Base-by-base conservation (phyloP, 768 basidiomycete species). In the Sporobolomyces pararoseus region DNA sequence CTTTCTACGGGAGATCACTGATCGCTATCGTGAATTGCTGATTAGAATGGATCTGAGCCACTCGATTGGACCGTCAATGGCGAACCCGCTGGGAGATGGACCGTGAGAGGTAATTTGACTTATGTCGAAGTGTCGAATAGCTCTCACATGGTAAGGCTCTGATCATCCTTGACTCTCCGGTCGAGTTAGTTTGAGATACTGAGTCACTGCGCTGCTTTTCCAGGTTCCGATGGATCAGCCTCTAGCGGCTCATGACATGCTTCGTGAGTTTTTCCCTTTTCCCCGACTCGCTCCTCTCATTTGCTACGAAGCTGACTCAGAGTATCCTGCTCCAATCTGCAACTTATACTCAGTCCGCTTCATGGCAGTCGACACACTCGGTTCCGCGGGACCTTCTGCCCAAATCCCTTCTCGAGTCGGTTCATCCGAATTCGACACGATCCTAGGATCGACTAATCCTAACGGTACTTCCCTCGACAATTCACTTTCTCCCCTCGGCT, bases 111-210 rank as follows among this genome's bases (percentile, higher is more conserved):
- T 67, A 95, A 95, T 78, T 80, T 99, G 76, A 93, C 95, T 17
- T 98, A 96, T 76, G 89, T 86, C 73, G 94, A 95, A 83, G 91
- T 91, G 31, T 89, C 88, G 79, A 90, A 92, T 68, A 90, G 91
- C 4, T 97, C 94, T 1, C 96, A 98, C 80, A 99, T 98, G 96
- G 95, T 61, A 9, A 6, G 21, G 39, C 44, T 17, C 29, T n/a
- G n/a, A n/a, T n/a, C n/a, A n/a, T n/a, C n/a, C n/a, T n/a, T n/a
- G n/a, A n/a, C n/a, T n/a, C n/a, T n/a, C n/a, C n/a, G n/a, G n/a
- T n/a, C n/a, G n/a, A n/a, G n/a, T n/a, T n/a, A n/a, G n/a, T n/a
- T n/a, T n/a, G n/a, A n/a, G n/a, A n/a, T n/a, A n/a, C n/a, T n/a
- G n/a, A n/a, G n/a, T n/a, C n/a, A n/a, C n/a, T n/a, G n/a, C n/a